Percentiles rank a stretch among this genome's conserved stretches.
Evolutionary conservation across 2,329 filamentous ascomycete genomes (phyloP).

Genomic region (Dryadomyces sulphureus): DNA sequence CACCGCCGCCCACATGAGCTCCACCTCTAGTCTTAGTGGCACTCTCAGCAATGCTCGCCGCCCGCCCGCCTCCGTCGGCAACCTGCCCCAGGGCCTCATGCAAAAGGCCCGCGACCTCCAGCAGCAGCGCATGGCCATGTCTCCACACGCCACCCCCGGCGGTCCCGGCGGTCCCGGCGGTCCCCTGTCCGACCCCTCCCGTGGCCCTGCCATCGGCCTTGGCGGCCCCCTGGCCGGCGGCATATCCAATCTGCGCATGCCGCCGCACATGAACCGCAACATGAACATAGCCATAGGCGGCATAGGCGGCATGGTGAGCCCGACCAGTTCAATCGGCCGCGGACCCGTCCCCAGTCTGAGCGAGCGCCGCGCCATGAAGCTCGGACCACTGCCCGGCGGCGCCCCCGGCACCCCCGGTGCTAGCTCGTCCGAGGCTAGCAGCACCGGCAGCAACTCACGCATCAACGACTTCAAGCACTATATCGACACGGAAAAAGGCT

Average conservation of each 20-base stretch:
- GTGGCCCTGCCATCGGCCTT: slow-evolving; percentile 6
- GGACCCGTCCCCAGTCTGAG: slow-evolving; percentile 42
- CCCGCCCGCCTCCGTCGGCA: slow-evolving; percentile 27
- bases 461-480: slow-evolving; percentile 56
- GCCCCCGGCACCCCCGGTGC: slow-evolving; percentile 10
- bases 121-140: slow-evolving; percentile 19
- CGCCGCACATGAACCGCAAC: slow-evolving; percentile 21
- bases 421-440: not conserved
- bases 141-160: slow-evolving; percentile 13
- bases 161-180: slow-evolving; percentile 15
- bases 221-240: slow-evolving; percentile 20
- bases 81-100: slow-evolving; percentile 24
- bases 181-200: slow-evolving; percentile 15
- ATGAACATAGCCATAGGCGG: too few species aligned
- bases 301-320: slow-evolving; percentile 18
- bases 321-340: too few species aligned
- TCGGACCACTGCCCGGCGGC: slow-evolving; percentile 34
- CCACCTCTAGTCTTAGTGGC: slow-evolving; percentile 74
- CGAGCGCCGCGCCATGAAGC: slow-evolving; percentile 50
- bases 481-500: slow-evolving; percentile 83
- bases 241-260: slow-evolving; percentile 26
- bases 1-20: slow-evolving; percentile 43
- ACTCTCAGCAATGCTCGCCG: slow-evolving; percentile 53
- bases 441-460: slow-evolving; percentile 22
- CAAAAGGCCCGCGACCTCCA: slow-evolving; percentile 23